Base-by-base conservation (phyloP, 2,329 filamentous ascomycete genomes). In the Nigrospora sphaerica region DNA sequence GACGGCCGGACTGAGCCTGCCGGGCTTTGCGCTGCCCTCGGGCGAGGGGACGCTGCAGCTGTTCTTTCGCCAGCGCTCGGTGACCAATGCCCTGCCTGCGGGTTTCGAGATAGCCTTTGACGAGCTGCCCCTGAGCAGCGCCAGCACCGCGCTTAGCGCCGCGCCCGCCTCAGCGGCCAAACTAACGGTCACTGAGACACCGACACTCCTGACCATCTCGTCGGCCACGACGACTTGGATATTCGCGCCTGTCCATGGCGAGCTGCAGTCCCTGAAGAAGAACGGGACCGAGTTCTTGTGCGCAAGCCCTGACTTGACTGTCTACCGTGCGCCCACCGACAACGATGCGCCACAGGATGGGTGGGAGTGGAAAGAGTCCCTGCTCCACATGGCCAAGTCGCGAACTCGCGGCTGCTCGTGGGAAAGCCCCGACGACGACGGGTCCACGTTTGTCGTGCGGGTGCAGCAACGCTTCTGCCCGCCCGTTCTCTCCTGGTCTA, bases 251-350 rank as follows among this genome's bases (percentile, higher is more conserved):
- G 19, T 58, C 14, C 42, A 54, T 32, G 60, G 60, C 17, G 50
- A 54, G 32, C 48, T 63, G 12, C 46, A 35, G n/a, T 58, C 58
- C 2, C 44, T 57, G 31, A 46, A 39, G 50, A 63, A 60, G 51
- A 58, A 59, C 36, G 47, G 50, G 2, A 46, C 44, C 10, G 50
- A 55, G 11, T 54, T 63, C 42, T 47, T 63, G 18, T 54, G 57
- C 6, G 42, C 46, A 4, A 52, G 47, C 34, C 56, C 56, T 4
- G 52, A 54, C 9, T 54, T 63, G n/a, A 60, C 58, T 4, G 55
- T 85, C 56, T 85, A 81, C 66, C 80, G 83, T 19, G 77, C 83
- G 1, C 70, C 74, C 40, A 85, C 81, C 0, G 80, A 86, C 62
- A 86, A 86, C 56, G 83, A 86, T 65, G 69, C 28, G 71, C 74